Base-by-base conservation (phyloP, 345 rosid species). In the Citrus maxima region DNA sequence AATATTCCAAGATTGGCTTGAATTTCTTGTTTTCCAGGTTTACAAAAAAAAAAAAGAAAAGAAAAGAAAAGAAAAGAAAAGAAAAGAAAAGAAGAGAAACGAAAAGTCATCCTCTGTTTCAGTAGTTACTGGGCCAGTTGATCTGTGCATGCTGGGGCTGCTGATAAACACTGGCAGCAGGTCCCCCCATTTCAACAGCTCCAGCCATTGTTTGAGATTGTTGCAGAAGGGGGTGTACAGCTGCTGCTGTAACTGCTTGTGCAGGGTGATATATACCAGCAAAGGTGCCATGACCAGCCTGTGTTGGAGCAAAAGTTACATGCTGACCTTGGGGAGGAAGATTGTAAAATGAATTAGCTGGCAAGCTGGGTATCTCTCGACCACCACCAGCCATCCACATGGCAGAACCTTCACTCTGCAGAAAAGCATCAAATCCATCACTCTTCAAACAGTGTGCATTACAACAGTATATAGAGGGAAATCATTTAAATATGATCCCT, bases 131-230 rank as follows among this genome's bases (percentile, higher is more conserved):
- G 14, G 98, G 95, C 98, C 98, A 95, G 77, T 91, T 91, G 80
- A 92, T 85, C 81, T 92, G 98, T 80, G 91, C 88, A 81, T 93
- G 98, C 88, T 93, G 98, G 46, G 97, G 88, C 84, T 92, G 98
- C 89, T 92, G 98, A 85, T 89, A 95, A 80, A 92, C 91, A 78
- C 76, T 90, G 71, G 91, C 89, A 13, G 88, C 84, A 46, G 94
- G 89, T 80, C 93, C 91, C 67, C 80, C 93, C 89, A 93, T 88
- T 80, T 95, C 95, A 63, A 86, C 87, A 32, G 88, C 87, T 80
- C 95, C 94, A 78, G 87, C 86, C 87, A 88, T 82, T 54, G 88
- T 84, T 81, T 88, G 95, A 72, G 97, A 89, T 86, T 92, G 98
- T 80, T 92, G 98, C 54, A 90, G 83, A 74, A 89, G 94, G 46